Conservation (phyloP, 345 rosid genomes). For the Xanthoceras sorbifolium region DNA sequence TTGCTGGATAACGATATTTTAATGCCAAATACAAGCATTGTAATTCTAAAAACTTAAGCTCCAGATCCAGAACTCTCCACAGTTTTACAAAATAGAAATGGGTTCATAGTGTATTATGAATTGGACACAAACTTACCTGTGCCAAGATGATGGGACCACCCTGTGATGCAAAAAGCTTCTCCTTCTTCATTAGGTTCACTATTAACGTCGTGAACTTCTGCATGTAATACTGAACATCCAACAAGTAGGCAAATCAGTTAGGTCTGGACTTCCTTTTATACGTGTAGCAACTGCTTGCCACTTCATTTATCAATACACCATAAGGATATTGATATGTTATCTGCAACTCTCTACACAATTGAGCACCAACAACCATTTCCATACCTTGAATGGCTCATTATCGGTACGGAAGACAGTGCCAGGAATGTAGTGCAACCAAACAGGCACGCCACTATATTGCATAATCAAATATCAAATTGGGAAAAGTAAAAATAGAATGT, state of each 20-base stretch:
- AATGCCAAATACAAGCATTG: not conserved
- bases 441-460: slow-evolving; percentile 73
- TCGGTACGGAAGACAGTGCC: slow-evolving; percentile 86
- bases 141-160: slow-evolving; percentile 97
- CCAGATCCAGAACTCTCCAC: not conserved
- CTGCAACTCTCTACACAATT: not conserved
- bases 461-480: not conserved
- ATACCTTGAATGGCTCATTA: slow-evolving; percentile 82
- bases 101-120: not conserved
- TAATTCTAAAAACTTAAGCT: not conserved
- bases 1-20: not conserved
- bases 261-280: not conserved
- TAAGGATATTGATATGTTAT: not conserved
- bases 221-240: slow-evolving; percentile 67
- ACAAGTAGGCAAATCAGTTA: slow-evolving; percentile 20
- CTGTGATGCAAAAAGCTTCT: slow-evolving; percentile 90
- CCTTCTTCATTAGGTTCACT: slow-evolving; percentile 77
- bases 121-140: slow-evolving; percentile 50
- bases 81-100: not conserved
- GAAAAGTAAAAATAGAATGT: not conserved
- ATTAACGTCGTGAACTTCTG: slow-evolving; percentile 70
- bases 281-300: not conserved
- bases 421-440: slow-evolving; percentile 89
- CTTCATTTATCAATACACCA: not conserved
- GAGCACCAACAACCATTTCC: not conserved